phyloP scores from a whole-genome alignment of 2,329 filamentous ascomycete genomes.

The Xylaria sp. region DNA sequence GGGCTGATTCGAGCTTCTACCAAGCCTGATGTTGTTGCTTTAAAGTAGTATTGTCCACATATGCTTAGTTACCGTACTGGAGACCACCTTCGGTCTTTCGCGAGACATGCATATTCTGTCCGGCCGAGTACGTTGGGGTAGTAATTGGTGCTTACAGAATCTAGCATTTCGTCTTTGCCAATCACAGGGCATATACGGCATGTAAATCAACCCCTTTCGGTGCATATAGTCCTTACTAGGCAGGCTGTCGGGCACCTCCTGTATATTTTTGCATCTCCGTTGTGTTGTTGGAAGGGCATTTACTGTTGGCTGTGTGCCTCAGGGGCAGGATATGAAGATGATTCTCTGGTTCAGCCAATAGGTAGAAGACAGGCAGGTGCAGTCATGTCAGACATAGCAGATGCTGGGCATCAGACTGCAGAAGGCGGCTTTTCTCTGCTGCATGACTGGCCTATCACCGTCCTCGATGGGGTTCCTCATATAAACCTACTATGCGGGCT shows the following conservation, averaged over 20 bases:
- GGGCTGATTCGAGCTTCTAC: constrained; percentile 1
- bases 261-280: constrained; percentile 16
- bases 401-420: constrained; percentile 11
- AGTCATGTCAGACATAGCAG: constrained; percentile 27
- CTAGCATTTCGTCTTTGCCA: constrained; percentile 14
- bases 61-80: constrained; percentile 16
- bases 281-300: background rate
- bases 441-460: constrained; percentile 24
- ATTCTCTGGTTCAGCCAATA: constrained; percentile 14
- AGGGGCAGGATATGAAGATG: background rate
- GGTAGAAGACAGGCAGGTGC: background rate
- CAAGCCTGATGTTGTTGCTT: constrained; percentile 2
- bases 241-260: constrained; percentile 24
- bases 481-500: constrained; percentile 18
- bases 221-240: constrained; percentile 17
- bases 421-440: constrained; percentile 16
- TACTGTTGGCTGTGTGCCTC: constrained; percentile 21
- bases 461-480: background rate
- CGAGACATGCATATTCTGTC: constrained; percentile 40
- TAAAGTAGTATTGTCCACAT: constrained; percentile 16
- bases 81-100: constrained; percentile 31
- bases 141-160: constrained; percentile 22
- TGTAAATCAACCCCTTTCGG: constrained; percentile 7
- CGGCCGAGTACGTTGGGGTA: constrained; percentile 25
- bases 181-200: constrained; percentile 6